Evolutionary conservation across 768 basidiomycete species (phyloP).

Genomic region (Mycena epipterygia): DNA sequence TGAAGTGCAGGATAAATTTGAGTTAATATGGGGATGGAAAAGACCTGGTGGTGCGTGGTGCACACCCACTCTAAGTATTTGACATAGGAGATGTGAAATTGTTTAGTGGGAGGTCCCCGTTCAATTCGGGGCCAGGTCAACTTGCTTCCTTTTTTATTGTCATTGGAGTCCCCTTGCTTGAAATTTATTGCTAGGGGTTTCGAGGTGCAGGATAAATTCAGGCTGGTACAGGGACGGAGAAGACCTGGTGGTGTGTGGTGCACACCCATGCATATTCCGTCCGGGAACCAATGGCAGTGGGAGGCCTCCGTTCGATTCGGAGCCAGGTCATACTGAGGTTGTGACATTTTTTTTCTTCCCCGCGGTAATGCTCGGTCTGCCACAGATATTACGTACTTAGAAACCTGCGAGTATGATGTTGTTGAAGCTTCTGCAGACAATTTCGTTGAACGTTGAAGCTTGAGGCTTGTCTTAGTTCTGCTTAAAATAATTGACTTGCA

Average conservation of each 20-base stretch:
- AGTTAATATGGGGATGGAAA: neutral
- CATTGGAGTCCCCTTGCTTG: neutral
- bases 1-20: neutral
- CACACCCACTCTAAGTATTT: neutral
- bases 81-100: no score
- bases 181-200: no score
- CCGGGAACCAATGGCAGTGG: neutral
- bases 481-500: no score
- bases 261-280: neutral
- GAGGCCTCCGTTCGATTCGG: neutral
- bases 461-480: no score
- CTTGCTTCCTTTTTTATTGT: no score
- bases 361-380: no score
- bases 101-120: neutral
- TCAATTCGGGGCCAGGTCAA: neutral
- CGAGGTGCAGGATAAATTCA: neutral
- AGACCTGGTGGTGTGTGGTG: neutral
- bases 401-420: no score
- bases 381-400: no score
- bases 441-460: no score
- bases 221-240: neutral
- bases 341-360: neutral
- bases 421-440: no score
- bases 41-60: neutral
- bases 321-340: neutral